Evolutionary conservation across 805 yeast genomes (phyloP), one percentile per base, ranked within the genome.

Genomic region (Candida krabiensis): DNA sequence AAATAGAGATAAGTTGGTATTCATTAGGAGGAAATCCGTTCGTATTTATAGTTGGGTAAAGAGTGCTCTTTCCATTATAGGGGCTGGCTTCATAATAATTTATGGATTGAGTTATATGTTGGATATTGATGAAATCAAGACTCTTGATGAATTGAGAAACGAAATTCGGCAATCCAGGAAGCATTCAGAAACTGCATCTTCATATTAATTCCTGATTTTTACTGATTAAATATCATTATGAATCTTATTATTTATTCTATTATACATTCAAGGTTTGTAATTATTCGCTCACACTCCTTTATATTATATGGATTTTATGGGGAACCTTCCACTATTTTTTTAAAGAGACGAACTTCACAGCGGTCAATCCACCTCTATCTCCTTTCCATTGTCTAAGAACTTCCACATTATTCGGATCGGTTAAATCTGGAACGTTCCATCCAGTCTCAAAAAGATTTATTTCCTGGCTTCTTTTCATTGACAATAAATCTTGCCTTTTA

Each of bases 371-470:
- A 31, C 96, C 96, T 52, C 77, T 67, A 9, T 86, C 79, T 19
- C 93, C 90, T 52, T 85, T 83, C 97, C 97, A 91, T 4, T 64
- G 61, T 54, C 81, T 72, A 47, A 91, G 63, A 24, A 69, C 64
- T 26, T 67, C 64, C 2, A 87, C 91, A 4, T 80, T 82, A 7
- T 63, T 69, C 26, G 60, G 63, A 48, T 80, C 81, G 3, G 80
- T 67, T 44, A 91, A 60, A 59, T 88, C 89, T 2, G 96, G 96
- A 4, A 83, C 69, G 33, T 70, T 66, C 62, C 71, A 63, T 0
- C 99, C 99, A 0, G 86, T 71, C 15, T 63, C 67, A 52, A 75
- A 88, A 40, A 83, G 78, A 28, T 75, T 74, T 26, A 54, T 35
- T 40, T 90, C 97, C 33, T 71, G 64, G 37, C 82, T 79, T 31